phyloP scores from a whole-genome alignment of 2,329 filamentous ascomycete species.

The Aspergillus felis region DNA sequence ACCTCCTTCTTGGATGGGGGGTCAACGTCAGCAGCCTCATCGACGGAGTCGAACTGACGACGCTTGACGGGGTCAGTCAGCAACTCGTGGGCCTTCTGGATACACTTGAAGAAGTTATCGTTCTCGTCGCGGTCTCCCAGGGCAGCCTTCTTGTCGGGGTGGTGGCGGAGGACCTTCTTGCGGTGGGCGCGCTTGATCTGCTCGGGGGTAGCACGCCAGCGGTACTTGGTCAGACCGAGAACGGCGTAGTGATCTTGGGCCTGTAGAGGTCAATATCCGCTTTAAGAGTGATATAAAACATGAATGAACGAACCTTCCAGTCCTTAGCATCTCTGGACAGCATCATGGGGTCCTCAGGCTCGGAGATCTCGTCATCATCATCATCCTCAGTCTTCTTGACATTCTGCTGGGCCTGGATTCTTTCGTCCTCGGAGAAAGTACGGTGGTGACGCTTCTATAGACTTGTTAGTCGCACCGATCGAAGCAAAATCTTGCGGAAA shows the following conservation, averaged over 20 bases:
- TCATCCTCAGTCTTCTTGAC: constrained; percentile 94
- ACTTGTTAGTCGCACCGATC: constrained; percentile 40
- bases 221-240: constrained; percentile 86
- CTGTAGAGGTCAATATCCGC: constrained; percentile 43
- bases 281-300: neutral
- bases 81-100: constrained; percentile 94
- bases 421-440: constrained; percentile 97
- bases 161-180: constrained; percentile 99
- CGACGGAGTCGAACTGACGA: constrained; percentile 93
- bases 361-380: constrained; percentile 85
- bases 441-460: constrained; percentile 76
- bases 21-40: constrained; percentile 88
- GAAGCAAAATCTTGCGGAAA: neutral
- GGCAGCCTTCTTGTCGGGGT: constrained; percentile 98
- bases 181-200: constrained; percentile 99
- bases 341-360: constrained; percentile 89
- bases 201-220: constrained; percentile 88
- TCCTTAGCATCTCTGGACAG: constrained; percentile 93
- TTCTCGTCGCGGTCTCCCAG: constrained; percentile 76
- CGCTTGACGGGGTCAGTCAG: constrained; percentile 89
- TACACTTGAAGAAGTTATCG: constrained; percentile 99
- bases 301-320: constrained; percentile 73
- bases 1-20: constrained; percentile 89
- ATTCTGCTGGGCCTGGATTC: constrained; percentile 90
- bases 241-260: constrained; percentile 97